Conservation (phyloP, 208 protist species). For the Crithidia thermophila region DNA sequence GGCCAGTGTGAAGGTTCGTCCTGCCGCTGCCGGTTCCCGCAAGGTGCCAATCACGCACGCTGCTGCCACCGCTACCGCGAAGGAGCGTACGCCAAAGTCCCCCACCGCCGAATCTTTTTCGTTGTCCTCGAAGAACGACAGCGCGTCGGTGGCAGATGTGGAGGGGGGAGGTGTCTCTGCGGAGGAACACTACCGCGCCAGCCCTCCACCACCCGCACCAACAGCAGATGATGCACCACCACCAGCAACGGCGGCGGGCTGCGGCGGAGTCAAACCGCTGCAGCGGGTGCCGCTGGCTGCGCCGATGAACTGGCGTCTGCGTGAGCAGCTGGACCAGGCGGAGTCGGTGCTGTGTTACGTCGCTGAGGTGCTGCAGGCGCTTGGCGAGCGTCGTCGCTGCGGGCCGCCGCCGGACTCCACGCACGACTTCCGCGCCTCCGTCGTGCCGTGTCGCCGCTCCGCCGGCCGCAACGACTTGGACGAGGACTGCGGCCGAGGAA, state of each 20-base stretch:
- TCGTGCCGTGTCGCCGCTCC: constrained; percentile 39
- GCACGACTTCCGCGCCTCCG: constrained; percentile 46
- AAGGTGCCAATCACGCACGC: background rate
- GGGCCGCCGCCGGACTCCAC: constrained; percentile 53
- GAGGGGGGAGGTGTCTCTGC: too few species aligned
- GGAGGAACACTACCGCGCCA: too few species aligned
- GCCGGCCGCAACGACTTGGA: background rate
- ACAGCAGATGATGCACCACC: too few species aligned
- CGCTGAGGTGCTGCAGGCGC: constrained; percentile 39
- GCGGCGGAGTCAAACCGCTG: background rate
- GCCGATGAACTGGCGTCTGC: constrained; percentile 5
- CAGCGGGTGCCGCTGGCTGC: background rate
- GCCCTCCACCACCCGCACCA: too few species aligned
- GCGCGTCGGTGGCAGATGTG: too few species aligned
- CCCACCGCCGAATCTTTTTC: too few species aligned
- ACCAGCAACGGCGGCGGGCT: background rate
- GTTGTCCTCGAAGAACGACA: too few species aligned
- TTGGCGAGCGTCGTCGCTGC: constrained; percentile 48
- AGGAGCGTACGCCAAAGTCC: background rate
- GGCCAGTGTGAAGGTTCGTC: background rate
- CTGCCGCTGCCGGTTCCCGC: background rate
- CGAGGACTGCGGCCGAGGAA: background rate
- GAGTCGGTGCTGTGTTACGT: constrained; percentile 69
- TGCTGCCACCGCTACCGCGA: background rate
- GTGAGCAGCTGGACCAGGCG: constrained; percentile 48